Evolutionary conservation across 2,329 filamentous ascomycete genomes (phyloP).

Genomic region (Exophiala alcalophila): DNA sequence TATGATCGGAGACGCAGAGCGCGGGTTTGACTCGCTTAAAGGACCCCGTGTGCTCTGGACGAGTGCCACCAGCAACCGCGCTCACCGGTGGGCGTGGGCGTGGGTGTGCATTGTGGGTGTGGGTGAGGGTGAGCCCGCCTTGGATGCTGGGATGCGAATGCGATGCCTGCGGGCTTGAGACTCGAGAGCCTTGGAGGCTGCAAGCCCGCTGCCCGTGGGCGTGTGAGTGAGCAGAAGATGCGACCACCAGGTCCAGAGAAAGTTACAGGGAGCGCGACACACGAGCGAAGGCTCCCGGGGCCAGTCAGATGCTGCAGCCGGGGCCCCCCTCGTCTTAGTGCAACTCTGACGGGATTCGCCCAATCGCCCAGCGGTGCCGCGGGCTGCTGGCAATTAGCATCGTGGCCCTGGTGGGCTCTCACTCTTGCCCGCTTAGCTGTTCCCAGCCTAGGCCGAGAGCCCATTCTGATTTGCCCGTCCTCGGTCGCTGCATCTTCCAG

Average conservation of each 20-base stretch:
- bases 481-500: not conserved
- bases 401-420: not conserved
- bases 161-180: not conserved
- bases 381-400: too few relatives aligned
- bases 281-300: too few relatives aligned
- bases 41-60: too few relatives aligned
- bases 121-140: too few relatives aligned
- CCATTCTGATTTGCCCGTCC: slow-evolving; percentile 8
- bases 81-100: too few relatives aligned
- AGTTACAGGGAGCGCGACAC: slow-evolving; percentile 1
- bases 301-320: not conserved
- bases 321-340: slow-evolving; percentile 1
- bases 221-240: not conserved
- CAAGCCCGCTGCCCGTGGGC: not conserved
- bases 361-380: too few relatives aligned
- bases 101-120: too few relatives aligned
- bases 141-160: not conserved
- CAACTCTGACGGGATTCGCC: slow-evolving; percentile 6
- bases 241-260: slow-evolving; percentile 1
- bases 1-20: too few relatives aligned
- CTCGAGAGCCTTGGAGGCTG: not conserved
- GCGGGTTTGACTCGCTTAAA: too few relatives aligned
- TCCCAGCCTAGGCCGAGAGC: slow-evolving; percentile 11
- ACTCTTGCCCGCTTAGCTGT: slow-evolving; percentile 1
- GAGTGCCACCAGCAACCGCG: too few relatives aligned